A percentile compares a stretch with the other conserved stretches of the same genome.
phyloP scores from a whole-genome alignment of 768 basidiomycete genomes.

The Suillus plorans region DNA sequence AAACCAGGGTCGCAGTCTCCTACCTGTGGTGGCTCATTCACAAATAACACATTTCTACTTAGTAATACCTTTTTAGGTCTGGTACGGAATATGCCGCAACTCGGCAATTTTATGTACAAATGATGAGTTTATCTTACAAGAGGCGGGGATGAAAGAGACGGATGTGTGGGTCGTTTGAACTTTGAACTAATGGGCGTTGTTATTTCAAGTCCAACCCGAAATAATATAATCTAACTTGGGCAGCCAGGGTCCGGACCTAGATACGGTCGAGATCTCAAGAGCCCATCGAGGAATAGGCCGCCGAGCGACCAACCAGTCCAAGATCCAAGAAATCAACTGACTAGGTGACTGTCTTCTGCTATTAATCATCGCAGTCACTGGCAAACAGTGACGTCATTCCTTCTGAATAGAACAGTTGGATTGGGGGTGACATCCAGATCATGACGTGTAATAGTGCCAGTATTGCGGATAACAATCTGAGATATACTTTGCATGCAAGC shows the following conservation, averaged over 20 bases:
- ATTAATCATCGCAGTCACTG: background rate
- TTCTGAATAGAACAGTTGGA: background rate
- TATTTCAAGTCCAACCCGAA: background rate
- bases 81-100: slow-evolving; percentile 25
- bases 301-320: background rate
- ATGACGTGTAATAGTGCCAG: slow-evolving; percentile 1
- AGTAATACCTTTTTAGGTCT: slow-evolving; percentile 25
- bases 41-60: slow-evolving; percentile 16
- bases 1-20: slow-evolving; percentile 4
- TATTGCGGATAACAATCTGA: background rate
- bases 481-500: background rate
- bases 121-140: slow-evolving; percentile 8
- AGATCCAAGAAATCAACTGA: background rate
- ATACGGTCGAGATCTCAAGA: background rate
- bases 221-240: background rate
- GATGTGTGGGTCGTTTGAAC: background rate
- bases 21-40: slow-evolving; percentile 12
- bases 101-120: slow-evolving; percentile 29
- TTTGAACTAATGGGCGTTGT: slow-evolving; percentile 2
- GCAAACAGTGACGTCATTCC: background rate
- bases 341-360: background rate
- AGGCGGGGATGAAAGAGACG: slow-evolving; percentile 12
- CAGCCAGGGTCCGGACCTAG: background rate
- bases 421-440: background rate
- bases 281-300: slow-evolving; percentile 1